phyloP scores from a whole-genome alignment of 1,139 yeast genomes.

The Kodamaea alishanica region DNA sequence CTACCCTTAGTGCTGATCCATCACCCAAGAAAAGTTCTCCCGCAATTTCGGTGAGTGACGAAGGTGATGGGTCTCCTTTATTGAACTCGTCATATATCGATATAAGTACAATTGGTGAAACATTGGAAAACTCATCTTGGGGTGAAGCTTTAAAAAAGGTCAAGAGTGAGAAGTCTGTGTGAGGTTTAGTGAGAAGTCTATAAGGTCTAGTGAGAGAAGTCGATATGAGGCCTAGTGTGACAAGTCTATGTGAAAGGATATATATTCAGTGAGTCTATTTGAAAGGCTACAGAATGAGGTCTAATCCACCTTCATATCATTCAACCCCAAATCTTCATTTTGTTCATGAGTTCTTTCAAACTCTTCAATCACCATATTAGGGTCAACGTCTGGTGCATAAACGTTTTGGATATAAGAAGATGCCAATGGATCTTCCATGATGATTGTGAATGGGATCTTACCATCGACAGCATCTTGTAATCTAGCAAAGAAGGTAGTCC shows the following conservation, averaged over 20 bases:
- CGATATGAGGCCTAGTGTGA: too few relatives aligned
- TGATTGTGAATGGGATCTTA: constrained; percentile 73
- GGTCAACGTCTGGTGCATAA: constrained; percentile 97
- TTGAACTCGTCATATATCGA: constrained; percentile 20
- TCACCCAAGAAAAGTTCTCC: constrained; percentile 4
- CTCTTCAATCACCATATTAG: constrained; percentile 88
- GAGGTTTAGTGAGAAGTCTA: too few relatives aligned
- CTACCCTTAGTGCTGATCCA: constrained; percentile 5
- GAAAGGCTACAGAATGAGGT: too few relatives aligned
- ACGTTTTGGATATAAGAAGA: constrained; percentile 95
- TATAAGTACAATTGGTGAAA: constrained; percentile 23
- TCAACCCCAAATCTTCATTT: constrained; percentile 88
- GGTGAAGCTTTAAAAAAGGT: constrained; percentile 24
- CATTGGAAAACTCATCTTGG: constrained; percentile 28
- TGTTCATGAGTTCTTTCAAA: constrained; percentile 83
- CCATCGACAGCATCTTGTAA: constrained; percentile 84
- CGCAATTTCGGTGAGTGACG: constrained; percentile 5
- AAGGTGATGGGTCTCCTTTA: constrained; percentile 11
- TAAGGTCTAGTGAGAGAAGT: neutral
- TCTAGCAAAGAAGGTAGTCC: constrained; percentile 75
- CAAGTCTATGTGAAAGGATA: too few relatives aligned
- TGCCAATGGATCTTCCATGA: constrained; percentile 93
- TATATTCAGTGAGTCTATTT: too few relatives aligned
- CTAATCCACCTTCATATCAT: constrained; percentile 61
- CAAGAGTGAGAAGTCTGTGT: constrained; percentile 7